Base-by-base conservation (phyloP, 2,329 filamentous ascomycete species). In the Pseudopithomyces chartarum region DNA sequence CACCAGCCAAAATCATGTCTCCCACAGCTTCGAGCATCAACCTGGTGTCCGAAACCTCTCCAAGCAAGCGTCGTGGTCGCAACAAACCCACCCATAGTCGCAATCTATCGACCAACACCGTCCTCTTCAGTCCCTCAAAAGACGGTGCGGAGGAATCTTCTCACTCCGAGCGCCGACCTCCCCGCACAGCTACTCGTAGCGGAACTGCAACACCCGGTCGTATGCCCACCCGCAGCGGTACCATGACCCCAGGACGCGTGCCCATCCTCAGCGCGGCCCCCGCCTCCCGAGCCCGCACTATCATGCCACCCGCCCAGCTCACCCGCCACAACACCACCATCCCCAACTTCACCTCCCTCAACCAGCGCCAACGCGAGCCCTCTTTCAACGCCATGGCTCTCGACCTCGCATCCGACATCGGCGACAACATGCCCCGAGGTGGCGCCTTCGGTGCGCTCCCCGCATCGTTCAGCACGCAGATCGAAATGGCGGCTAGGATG, bases 31-130 rank as follows among this genome's bases (percentile, higher is more conserved):
- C 69, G 48, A 56, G 76, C 73, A 47, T 66, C 68, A 36, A 76
- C 69, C 76, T 26, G 66, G 66, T 53, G 54, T 66, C 62, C 40
- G 63, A 59, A 68, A 66, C 61, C 71, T 73, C 64, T 68, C 69
- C 73, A 2, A 63, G 55, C 40, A 71, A 69, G 47, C 66, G 52
- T 49, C 55, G 51, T 12, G 20, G 26, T 22, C 63, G 62, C 12
- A 52, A 47, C 47, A 75, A 69, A 39, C 63, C 62, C n/a, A 60
- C 80, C 4, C 92, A 97, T 67, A 84, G 79, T 54, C 88, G 92
- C 36, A 92, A 91, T 12, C 74, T 89, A 3, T 97, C 93, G 0
- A 90, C 87, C 19, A 91, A 88, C 64, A 97, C 93, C 0, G 92
- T 96, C 52, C 80, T 97, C 1, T 96, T 90, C 76, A 92, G 90